phyloP scores from a whole-genome alignment of 345 rosid species.

The Linum lewisii region DNA sequence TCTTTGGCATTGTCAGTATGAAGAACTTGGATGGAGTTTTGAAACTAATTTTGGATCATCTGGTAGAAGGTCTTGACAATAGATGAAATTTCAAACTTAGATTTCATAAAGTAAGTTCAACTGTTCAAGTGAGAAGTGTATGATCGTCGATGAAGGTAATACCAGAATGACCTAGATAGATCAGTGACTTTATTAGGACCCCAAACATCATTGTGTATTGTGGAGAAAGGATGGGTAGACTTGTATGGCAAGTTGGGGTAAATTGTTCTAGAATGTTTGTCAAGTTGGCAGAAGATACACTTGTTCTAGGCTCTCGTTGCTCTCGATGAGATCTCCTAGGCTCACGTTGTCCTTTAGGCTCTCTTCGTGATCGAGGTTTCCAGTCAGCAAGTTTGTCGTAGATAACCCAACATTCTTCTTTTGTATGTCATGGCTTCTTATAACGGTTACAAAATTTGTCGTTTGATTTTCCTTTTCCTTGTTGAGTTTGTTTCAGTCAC shows the following conservation, averaged over 20 bases:
- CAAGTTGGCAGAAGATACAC: not conserved
- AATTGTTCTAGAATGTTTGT: not conserved
- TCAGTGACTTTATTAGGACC: not conserved
- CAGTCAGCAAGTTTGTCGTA: too few species aligned
- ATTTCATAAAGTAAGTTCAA: not conserved
- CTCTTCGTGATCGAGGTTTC: too few species aligned
- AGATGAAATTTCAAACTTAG: not conserved
- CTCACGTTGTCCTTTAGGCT: too few species aligned
- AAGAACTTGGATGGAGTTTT: not conserved
- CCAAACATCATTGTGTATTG: constrained; percentile 3
- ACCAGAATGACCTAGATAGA: not conserved
- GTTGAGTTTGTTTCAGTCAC: too few species aligned
- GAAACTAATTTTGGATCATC: not conserved
- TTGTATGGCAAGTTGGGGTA: not conserved
- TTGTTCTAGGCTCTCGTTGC: too few species aligned
- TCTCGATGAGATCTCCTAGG: too few species aligned
- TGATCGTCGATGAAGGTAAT: constrained; percentile 6
- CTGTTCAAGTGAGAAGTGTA: not conserved
- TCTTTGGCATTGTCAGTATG: not conserved
- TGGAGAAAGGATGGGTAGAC: not conserved
- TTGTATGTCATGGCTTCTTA: too few species aligned
- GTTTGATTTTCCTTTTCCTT: too few species aligned
- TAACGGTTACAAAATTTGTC: too few species aligned
- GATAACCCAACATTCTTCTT: too few species aligned
- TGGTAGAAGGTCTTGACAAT: not conserved